Percentiles rank a stretch among this genome's conserved stretches.
Conservation (phyloP, 306 rosid genomes). For the Coriaria nepalensis region DNA sequence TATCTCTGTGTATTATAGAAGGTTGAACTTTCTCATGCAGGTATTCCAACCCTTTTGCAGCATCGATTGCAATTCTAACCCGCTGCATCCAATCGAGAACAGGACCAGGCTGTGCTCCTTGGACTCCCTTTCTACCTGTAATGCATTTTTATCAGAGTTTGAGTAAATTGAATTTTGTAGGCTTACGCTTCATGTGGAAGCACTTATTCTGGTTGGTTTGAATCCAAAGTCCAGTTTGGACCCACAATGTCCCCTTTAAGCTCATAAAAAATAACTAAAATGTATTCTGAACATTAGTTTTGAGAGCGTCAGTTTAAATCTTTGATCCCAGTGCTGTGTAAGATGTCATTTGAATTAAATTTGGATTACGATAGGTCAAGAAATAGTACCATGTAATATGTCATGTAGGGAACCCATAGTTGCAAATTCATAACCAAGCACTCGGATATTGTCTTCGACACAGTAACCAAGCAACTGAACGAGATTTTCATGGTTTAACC, state of each 20-base stretch:
- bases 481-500: slow-evolving; percentile 15
- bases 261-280: too few species aligned
- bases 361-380: too few species aligned
- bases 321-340: too few species aligned
- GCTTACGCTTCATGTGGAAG: too few species aligned
- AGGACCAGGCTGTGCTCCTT: slow-evolving; percentile 73
- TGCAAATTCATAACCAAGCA: slow-evolving; percentile 15
- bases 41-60: slow-evolving; percentile 59
- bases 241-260: too few species aligned
- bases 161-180: too few species aligned
- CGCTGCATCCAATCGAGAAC: slow-evolving; percentile 64
- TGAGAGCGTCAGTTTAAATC: too few species aligned
- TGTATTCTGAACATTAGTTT: too few species aligned
- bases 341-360: too few species aligned
- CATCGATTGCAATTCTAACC: slow-evolving; percentile 57
- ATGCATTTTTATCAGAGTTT: too few species aligned
- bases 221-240: too few species aligned
- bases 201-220: too few species aligned
- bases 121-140: slow-evolving; percentile 69
- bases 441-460: slow-evolving; percentile 12
- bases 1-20: slow-evolving; percentile 49
- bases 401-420: slow-evolving; percentile 18
- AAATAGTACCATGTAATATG: slow-evolving; percentile 14
- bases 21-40: slow-evolving; percentile 71
- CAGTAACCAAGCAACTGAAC: slow-evolving; percentile 16